Conservation (phyloP, 2,329 filamentous ascomycete genomes). For the Fusarium buharicum region DNA sequence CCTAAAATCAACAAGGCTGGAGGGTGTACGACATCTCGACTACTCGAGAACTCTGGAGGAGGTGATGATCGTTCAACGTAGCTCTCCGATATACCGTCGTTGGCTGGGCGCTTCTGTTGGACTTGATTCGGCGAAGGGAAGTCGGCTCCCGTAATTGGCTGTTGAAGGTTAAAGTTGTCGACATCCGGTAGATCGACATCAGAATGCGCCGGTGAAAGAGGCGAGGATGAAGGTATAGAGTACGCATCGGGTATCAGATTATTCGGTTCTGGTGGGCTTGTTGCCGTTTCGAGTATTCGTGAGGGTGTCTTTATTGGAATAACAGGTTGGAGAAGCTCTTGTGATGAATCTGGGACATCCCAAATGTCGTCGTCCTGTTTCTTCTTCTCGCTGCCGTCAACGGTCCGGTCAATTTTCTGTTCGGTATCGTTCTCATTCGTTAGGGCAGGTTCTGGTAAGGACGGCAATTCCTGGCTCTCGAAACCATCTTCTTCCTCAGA, state of each 20-base stretch:
- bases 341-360: slow-evolving; percentile 53
- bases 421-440: slow-evolving; percentile 9
- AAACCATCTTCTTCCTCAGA: slow-evolving; percentile 61
- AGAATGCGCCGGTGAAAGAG: slow-evolving; percentile 49
- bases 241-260: background rate
- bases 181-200: slow-evolving; percentile 42
- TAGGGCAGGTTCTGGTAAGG: slow-evolving; percentile 5
- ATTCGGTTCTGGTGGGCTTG: slow-evolving; percentile 7
- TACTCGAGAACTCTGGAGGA: slow-evolving; percentile 39
- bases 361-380: slow-evolving; percentile 46
- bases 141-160: background rate
- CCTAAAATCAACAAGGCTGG: background rate
- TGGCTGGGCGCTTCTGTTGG: slow-evolving; percentile 6
- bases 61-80: slow-evolving; percentile 52
- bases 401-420: background rate
- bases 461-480: slow-evolving; percentile 50
- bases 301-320: slow-evolving; percentile 5
- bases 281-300: slow-evolving; percentile 11
- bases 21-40: background rate
- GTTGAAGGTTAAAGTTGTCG: slow-evolving; percentile 29
- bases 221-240: slow-evolving; percentile 47
- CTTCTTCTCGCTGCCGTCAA: slow-evolving; percentile 5
- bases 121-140: slow-evolving; percentile 1
- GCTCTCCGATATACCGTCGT: slow-evolving; percentile 53
- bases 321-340: slow-evolving; percentile 28